Base-by-base conservation (phyloP, 139 green algal genomes). In the Chlamydomonas sp. region DNA sequence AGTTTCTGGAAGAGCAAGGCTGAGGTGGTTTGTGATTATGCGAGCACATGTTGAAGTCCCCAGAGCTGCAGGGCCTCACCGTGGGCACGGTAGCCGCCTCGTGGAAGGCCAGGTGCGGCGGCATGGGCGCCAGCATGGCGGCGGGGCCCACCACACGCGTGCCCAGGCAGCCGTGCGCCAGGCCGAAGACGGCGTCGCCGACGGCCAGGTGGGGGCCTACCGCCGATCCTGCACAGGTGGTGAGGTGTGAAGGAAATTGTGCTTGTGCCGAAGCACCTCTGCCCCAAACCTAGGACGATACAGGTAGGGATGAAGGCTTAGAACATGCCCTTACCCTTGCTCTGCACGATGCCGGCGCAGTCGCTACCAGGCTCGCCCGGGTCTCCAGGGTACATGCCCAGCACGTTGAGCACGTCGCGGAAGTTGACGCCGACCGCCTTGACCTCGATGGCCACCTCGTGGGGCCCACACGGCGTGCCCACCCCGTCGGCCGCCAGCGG, bases 311-410 rank as follows among this genome's bases (percentile, higher is more conserved):
- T 73, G 12, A 12, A 4, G 18, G 12, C n/a, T 16, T 16, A 60
- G 6, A 18, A 60, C 7, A 8, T 5, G 17, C 60, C 5, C 79
- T 63, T 31, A 80, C 89, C 89, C 1, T 64, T 66, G 86, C 83
- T 76, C 75, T 97, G 74, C 6, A 98, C 95, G 9, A 98, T 89
- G 62, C 96, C 96, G 60, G 96, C 85, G 77, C 88, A 94, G 87
- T 98, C 96, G 73, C 84, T 93, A 57, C 96, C 96, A 0, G 96
- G 96, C 59, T 91, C 84, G 0, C 96, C 96, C 4, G 96, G 96
- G 85, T 98, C 96, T 6, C 96, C 96, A 7, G 96, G 96, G 91
- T 98, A 98, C 96, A 98, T 98, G 84, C 95, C 96, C 89, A 98
- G 90, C 78, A 95, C 92, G 86, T 97, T 97, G 59, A 96, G 93